phyloP scores from a whole-genome alignment of 2,329 filamentous ascomycete genomes.

The Rutstroemia sp. region DNA sequence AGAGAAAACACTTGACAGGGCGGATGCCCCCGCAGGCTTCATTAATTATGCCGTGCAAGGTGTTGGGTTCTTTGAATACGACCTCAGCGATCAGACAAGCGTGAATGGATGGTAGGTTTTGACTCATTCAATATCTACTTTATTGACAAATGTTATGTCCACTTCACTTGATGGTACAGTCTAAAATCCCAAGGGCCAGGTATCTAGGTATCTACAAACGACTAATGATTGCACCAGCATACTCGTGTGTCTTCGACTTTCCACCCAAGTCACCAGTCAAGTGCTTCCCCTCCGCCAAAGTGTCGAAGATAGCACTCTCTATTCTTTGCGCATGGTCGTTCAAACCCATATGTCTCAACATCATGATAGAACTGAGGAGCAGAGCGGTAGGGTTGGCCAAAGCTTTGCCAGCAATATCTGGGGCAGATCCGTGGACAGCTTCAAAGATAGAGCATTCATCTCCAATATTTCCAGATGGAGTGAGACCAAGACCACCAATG shows the following conservation, averaged over 20 bases:
- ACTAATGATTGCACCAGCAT: slow-evolving; percentile 80
- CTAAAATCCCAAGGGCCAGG: slow-evolving; percentile 20
- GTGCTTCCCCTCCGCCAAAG: slow-evolving; percentile 89
- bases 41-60: too few species aligned
- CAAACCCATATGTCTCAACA: slow-evolving; percentile 97
- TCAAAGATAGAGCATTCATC: slow-evolving; percentile 99
- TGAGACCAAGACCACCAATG: slow-evolving; percentile 94
- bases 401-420: slow-evolving; percentile 91
- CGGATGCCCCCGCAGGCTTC: too few species aligned
- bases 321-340: slow-evolving; percentile 78
- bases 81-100: not conserved
- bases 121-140: slow-evolving; percentile 8
- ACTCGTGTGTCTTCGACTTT: slow-evolving; percentile 93
- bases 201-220: slow-evolving; percentile 31
- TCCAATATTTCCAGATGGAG: slow-evolving; percentile 96
- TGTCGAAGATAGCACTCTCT: slow-evolving; percentile 91
- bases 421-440: slow-evolving; percentile 94
- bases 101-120: not conserved
- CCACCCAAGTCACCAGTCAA: slow-evolving; percentile 95
- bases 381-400: slow-evolving; percentile 97
- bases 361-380: slow-evolving; percentile 95
- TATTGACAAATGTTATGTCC: not conserved
- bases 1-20: not conserved
- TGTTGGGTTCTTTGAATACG: too few species aligned
- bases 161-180: slow-evolving; percentile 25